Conservation (phyloP, 208 protist genomes). For the Vickermania ingenoplastis region DNA sequence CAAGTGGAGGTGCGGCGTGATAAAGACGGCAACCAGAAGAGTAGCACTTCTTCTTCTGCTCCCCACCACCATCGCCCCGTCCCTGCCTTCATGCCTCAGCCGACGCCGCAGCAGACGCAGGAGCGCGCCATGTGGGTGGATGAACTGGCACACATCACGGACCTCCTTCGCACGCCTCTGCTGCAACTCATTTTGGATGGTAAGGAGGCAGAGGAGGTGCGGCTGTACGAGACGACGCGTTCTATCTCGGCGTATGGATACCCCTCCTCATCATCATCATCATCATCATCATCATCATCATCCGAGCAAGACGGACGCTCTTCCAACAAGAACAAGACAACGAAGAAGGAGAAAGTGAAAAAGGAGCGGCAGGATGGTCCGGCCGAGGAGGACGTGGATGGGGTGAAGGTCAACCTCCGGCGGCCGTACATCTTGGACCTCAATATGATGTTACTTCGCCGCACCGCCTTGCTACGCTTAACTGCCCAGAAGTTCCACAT, state of each 20-base stretch:
- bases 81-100: background rate
- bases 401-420: too few relatives aligned
- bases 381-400: too few relatives aligned
- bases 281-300: too few relatives aligned
- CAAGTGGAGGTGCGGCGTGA: background rate
- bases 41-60: background rate
- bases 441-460: background rate
- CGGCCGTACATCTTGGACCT: background rate
- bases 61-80: background rate
- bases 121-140: conserved; percentile 13
- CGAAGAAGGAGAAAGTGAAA: background rate
- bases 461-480: background rate
- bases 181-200: conserved; percentile 7
- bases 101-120: background rate
- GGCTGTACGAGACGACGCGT: background rate
- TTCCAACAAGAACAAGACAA: background rate
- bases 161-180: conserved; percentile 28
- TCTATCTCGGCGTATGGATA: background rate
- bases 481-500: background rate
- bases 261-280: background rate
- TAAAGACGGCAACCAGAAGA: background rate
- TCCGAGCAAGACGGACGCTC: too few relatives aligned
- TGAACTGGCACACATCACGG: conserved; percentile 28
- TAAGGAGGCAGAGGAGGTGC: background rate
- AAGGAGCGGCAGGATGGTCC: too few relatives aligned